Base-by-base conservation (phyloP, 2,329 filamentous ascomycete species). In the Tolypocladium cylindrosporum region DNA sequence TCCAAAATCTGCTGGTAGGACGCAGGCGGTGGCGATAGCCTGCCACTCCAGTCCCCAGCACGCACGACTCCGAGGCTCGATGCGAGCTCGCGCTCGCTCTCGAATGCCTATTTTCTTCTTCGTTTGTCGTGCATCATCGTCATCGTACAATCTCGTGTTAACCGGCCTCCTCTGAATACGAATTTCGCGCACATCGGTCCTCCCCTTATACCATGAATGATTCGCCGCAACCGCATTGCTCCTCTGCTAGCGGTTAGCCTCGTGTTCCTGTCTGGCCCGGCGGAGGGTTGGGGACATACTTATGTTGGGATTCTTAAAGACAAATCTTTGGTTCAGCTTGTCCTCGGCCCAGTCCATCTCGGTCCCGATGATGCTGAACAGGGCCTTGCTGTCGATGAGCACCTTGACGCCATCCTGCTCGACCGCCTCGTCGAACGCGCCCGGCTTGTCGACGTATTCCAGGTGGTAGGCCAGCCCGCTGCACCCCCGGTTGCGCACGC, bases 301-400 rank as follows among this genome's bases (percentile, higher is more conserved):
- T 71, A 97, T 97, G 69, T 99, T 99, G 2, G 94, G 94, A 72
- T 99, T 99, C 71, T 85, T 87, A 76, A 99, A 99, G 55, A 96
- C 86, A 73, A 99, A 99, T 63, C 90, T 82, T 73, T 92, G 84
- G 71, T 88, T 96, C 63, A 99, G 76, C 77, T 96, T 96, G 67
- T 97, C 94, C 75, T 97, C 92, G 13, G 93, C 81, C 92, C 93
- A 99, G 70, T 99, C 94, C 94, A 99, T 99, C 76, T 97, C 93
- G 69, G 89, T 96, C 6, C 94, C 94, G 66, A 99, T 97, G 57
- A 99, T 97, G 73, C 93, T 97, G 71, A 99, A 92, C 55, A 99
- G 77, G 48, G 94, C 94, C 78, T 97, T 97, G 79, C 90, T 96
- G 73, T 99, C 94, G 58, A 99, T 94, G 71, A 97, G 73, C 40